phyloP scores from a whole-genome alignment of 2,329 filamentous ascomycete genomes.

The Xylariaceae sp. region DNA sequence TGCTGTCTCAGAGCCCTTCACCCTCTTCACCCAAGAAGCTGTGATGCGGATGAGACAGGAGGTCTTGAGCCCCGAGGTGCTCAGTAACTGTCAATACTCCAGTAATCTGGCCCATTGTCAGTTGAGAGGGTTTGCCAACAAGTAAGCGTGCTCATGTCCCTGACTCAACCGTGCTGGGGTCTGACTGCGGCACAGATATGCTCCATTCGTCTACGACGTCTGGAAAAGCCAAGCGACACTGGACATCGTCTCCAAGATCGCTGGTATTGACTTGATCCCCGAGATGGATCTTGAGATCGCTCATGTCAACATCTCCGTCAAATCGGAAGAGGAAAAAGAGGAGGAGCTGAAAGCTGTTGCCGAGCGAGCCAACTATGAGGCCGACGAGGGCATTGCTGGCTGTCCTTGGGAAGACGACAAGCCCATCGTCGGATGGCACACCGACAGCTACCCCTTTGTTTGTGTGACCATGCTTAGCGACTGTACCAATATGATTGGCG shows the following conservation, averaged over 20 bases:
- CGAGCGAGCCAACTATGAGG: conserved; percentile 24
- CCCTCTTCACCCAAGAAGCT: conserved; percentile 57
- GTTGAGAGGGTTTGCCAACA: conserved; percentile 26
- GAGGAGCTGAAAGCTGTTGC: conserved; percentile 36
- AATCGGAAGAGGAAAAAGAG: conserved; percentile 42
- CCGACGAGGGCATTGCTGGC: conserved; percentile 25
- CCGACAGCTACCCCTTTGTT: conserved; percentile 64
- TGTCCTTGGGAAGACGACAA: conserved; percentile 41
- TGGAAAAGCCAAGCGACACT: conserved; percentile 41
- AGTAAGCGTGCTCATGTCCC: conserved; percentile 34
- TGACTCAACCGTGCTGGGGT: no score
- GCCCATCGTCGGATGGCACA: conserved; percentile 60
- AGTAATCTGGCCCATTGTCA: conserved; percentile 55
- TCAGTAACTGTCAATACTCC: conserved; percentile 51
- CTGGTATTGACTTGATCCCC: conserved; percentile 50
- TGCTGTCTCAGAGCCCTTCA: conserved; percentile 62
- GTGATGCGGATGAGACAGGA: conserved; percentile 59
- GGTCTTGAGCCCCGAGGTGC: conserved; percentile 53
- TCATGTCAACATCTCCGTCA: conserved; percentile 51
- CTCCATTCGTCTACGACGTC: conserved; percentile 57
- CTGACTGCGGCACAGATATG: conserved; percentile 40
- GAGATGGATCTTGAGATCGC: conserved; percentile 52
- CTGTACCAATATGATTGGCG: conserved; percentile 58
- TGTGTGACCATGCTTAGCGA: conserved; percentile 66
- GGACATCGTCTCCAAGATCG: conserved; percentile 44